These are phyloP conservation scores for Pythium diclinum DNA, from an alignment of 352 stramenopile genomes.

Conservation along the genomic window DNA sequence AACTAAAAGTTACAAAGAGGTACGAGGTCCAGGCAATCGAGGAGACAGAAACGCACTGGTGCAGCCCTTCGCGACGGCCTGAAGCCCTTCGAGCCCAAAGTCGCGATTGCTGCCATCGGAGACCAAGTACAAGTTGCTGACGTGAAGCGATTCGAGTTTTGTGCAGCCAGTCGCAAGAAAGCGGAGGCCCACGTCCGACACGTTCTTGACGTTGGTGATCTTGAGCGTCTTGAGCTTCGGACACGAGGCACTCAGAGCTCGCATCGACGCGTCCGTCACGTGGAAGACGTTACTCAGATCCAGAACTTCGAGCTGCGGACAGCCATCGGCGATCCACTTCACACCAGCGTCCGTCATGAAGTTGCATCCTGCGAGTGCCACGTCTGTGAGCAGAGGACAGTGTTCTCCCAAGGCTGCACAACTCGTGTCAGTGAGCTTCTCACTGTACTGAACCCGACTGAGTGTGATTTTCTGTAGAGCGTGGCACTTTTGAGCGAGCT, in stretches of 20 bases:
- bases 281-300: conserved; percentile 80
- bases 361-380: conserved; percentile 83
- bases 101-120: conserved; percentile 91
- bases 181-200: conserved; percentile 82
- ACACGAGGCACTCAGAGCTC: conserved; percentile 43
- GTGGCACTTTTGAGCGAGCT: conserved; percentile 71
- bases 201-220: conserved; percentile 65
- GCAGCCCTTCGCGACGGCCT: conserved; percentile 72
- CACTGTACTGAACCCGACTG: conserved; percentile 49
- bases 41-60: conserved; percentile 23
- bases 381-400: conserved; percentile 41
- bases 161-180: conserved; percentile 82
- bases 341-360: conserved; percentile 90
- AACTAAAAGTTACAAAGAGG: neutral
- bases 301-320: conserved; percentile 67
- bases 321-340: conserved; percentile 84
- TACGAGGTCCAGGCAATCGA: neutral
- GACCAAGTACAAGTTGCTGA: conserved; percentile 85
- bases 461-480: conserved; percentile 72
- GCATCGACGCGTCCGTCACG: conserved; percentile 79
- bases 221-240: conserved; percentile 34
- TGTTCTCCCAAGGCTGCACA: conserved; percentile 76
- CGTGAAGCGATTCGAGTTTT: conserved; percentile 67
- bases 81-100: conserved; percentile 91
- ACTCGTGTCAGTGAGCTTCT: conserved; percentile 87